Evolutionary conservation across 495 filamentous ascomycete species (phyloP).

Genomic region (Xylaria cubensis): DNA sequence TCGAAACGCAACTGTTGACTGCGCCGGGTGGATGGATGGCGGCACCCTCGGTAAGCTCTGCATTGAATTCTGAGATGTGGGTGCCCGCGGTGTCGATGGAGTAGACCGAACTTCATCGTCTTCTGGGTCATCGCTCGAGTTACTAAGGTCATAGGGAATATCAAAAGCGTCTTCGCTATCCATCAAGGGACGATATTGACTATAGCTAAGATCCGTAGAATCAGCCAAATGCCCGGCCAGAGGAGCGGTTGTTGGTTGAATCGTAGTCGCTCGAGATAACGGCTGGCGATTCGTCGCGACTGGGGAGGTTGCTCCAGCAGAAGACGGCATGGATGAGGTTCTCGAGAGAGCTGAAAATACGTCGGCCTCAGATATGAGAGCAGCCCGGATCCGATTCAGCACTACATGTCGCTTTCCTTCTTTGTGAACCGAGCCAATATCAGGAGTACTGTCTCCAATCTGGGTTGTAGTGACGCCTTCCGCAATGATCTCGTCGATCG

Average conservation of each 20-base stretch:
- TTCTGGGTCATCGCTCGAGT: conserved; percentile 31
- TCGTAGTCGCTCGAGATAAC: conserved; percentile 26
- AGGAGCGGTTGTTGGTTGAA: conserved; percentile 11
- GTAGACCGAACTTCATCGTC: conserved; percentile 42
- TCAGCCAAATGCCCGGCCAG: conserved; percentile 28
- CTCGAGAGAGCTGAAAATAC: conserved; percentile 71
- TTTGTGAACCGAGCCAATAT: conserved; percentile 44
- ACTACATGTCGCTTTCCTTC: conserved; percentile 71
- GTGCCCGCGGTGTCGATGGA: conserved; percentile 54
- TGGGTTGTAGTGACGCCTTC: conserved; percentile 63
- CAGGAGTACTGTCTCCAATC: conserved; percentile 24
- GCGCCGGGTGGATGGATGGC: conserved; percentile 35
- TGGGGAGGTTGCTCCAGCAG: conserved; percentile 59
- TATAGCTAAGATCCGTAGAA: conserved; percentile 39
- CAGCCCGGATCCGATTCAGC: conserved; percentile 66
- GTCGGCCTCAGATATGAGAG: conserved; percentile 73
- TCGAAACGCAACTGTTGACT: conserved; percentile 41
- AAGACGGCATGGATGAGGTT: conserved; percentile 67
- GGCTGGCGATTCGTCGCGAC: conserved; percentile 31
- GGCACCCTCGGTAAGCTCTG: conserved; percentile 18
- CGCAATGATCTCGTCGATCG: conserved; percentile 69
- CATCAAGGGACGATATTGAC: conserved; percentile 39
- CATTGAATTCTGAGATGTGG: conserved; percentile 29
- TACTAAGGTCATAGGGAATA: conserved; percentile 54
- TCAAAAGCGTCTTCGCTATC: conserved; percentile 58